phyloP scores from a whole-genome alignment of 2,329 filamentous ascomycete species.

The Fusarium sp. region DNA sequence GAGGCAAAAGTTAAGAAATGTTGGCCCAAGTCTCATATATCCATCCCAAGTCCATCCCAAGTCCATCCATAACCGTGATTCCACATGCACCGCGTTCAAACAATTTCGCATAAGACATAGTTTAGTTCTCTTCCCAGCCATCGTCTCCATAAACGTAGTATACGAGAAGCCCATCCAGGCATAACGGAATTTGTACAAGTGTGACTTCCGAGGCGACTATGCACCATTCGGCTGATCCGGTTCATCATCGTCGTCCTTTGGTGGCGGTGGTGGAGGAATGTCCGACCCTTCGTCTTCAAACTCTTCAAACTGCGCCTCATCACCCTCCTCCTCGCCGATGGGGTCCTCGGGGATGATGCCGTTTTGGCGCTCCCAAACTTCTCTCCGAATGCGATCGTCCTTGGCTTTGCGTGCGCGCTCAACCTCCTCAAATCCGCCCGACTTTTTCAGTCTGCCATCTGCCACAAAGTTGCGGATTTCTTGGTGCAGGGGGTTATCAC shows the following conservation, averaged over 20 bases:
- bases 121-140: constrained; percentile 26
- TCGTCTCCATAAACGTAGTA: constrained; percentile 34
- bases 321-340: constrained; percentile 51
- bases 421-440: constrained; percentile 91
- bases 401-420: constrained; percentile 85
- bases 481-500: constrained; percentile 79
- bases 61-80: constrained; percentile 21
- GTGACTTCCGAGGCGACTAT: constrained; percentile 13
- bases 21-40: constrained; percentile 17
- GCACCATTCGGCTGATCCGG: constrained; percentile 33
- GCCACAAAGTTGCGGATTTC: constrained; percentile 87
- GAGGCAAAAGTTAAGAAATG: constrained; percentile 7
- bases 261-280: constrained; percentile 14
- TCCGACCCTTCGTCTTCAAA: constrained; percentile 10
- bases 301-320: constrained; percentile 29
- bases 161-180: constrained; percentile 10
- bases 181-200: constrained; percentile 9
- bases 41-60: constrained; percentile 11
- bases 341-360: constrained; percentile 59
- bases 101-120: constrained; percentile 27
- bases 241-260: constrained; percentile 36
- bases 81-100: constrained; percentile 29
- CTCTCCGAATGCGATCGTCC: constrained; percentile 84
- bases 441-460: constrained; percentile 94
- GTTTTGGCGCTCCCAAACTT: constrained; percentile 76